Percentiles rank a stretch among this genome's conserved stretches.
These are phyloP conservation scores for Colletotrichum liriopes DNA, from an alignment of 2,329 filamentous ascomycete species.

Conservation along the genomic window DNA sequence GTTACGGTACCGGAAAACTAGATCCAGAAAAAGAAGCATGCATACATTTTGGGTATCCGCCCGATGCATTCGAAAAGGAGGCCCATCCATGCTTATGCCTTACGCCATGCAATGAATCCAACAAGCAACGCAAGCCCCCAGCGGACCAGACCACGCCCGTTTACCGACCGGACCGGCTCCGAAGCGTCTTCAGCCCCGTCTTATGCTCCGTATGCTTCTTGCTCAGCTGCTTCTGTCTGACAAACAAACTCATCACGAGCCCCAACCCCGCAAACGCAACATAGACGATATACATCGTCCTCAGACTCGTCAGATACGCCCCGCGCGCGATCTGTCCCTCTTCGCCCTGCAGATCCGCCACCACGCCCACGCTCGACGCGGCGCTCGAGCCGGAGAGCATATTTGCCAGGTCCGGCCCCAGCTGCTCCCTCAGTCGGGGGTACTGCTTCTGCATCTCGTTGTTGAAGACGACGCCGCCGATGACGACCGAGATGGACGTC, in stretches of 20 bases:
- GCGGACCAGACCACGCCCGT: too few species aligned
- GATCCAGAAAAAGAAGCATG: background rate
- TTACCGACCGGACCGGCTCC: conserved; percentile 43
- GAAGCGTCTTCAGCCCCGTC: conserved; percentile 66
- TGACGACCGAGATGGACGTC: conserved; percentile 70
- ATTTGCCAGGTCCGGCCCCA: conserved; percentile 66
- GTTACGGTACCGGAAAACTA: background rate
- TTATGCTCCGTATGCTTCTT: conserved; percentile 71
- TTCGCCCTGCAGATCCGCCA: conserved; percentile 65
- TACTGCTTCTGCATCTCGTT: conserved; percentile 58
- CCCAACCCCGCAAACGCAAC: conserved; percentile 64
- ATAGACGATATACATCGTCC: conserved; percentile 73
- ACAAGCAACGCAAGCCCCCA: background rate
- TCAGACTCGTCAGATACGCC: conserved; percentile 66
- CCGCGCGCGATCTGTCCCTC: conserved; percentile 60
- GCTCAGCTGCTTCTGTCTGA: conserved; percentile 66
- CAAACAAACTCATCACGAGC: conserved; percentile 62
- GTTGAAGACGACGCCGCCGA: conserved; percentile 62
- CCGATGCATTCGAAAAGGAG: conserved; percentile 7
- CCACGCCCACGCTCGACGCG: conserved; percentile 72
- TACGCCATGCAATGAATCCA: conserved; percentile 19
- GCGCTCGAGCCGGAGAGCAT: conserved; percentile 73
- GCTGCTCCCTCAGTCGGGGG: conserved; percentile 60
- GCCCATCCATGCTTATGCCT: too few species aligned
- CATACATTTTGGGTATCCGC: conserved; percentile 29